Percentiles rank a stretch among this genome's conserved stretches.
These are phyloP conservation scores for Trypanosoma platydactyli DNA, from an alignment of 208 protist species.

Conservation along the genomic window DNA sequence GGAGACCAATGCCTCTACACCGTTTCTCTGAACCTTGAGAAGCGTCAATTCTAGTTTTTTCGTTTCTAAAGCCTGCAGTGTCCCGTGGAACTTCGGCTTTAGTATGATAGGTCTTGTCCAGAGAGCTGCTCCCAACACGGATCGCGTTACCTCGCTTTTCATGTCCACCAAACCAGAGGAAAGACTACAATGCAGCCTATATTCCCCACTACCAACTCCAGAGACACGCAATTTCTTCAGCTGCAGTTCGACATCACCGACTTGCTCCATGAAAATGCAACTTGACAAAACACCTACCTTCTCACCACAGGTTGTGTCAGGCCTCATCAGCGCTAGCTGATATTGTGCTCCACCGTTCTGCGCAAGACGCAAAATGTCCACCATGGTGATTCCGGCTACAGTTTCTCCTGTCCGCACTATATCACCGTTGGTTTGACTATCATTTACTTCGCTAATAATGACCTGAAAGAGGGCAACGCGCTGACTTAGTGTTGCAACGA, in stretches of 20 bases:
- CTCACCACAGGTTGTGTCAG: neutral
- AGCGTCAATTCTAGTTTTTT: neutral
- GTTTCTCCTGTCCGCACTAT: neutral
- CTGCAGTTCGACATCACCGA: slow-evolving; percentile 2
- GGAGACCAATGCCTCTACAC: neutral
- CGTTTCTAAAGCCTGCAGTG: neutral
- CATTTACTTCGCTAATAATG: neutral
- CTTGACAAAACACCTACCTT: slow-evolving; percentile 5
- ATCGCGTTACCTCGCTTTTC: neutral
- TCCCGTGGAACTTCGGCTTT: neutral
- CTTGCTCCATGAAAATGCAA: slow-evolving; percentile 16
- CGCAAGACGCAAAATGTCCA: neutral
- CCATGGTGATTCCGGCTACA: neutral
- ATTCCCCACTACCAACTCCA: slow-evolving; percentile 6
- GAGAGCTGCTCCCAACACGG: neutral
- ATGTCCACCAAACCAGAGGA: neutral
- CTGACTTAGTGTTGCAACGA: slow-evolving; percentile 11
- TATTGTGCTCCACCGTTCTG: neutral
- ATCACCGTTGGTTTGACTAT: neutral
- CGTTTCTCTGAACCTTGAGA: slow-evolving; percentile 1
- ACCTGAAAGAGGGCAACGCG: slow-evolving; percentile 7
- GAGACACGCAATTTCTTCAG: slow-evolving; percentile 12
- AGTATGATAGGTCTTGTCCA: neutral
- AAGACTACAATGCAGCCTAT: slow-evolving; percentile 11
- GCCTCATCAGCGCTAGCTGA: neutral